Evolutionary conservation across 1,139 yeast genomes (phyloP), one percentile per base, ranked within the genome.

Genomic region (Suhomyces kunorum): DNA sequence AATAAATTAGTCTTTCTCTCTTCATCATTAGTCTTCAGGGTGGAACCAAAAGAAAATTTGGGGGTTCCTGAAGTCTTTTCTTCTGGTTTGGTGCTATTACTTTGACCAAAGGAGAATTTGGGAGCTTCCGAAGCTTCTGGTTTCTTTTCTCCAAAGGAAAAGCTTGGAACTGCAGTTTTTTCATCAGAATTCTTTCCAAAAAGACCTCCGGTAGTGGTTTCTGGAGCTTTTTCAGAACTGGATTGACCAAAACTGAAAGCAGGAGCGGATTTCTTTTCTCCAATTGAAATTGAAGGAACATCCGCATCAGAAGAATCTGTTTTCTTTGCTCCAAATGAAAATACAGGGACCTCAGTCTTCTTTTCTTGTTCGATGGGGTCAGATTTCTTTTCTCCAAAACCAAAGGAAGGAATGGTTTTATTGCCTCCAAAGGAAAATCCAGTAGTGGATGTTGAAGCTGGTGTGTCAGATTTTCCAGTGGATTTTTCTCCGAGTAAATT

Each of bases 401-500:
- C 8, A 8, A 30, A 18, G n/a, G 18, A 13, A 7, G 19, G 28
- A 17, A 22, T 13, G 4, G 24, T 31, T 15, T 20, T 8, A 24
- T 25, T 25, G n/a, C 14, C 28, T 12, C 36, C 36, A 20, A 34
- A 25, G 11, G 25, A 14, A 12, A 25, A 25, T 14, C 11, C 25
- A 1, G 29, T 19, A 16, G 27, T 9, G 12, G 25, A 11, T n/a
- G n/a, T n/a, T n/a, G n/a, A n/a, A n/a, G n/a, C n/a, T n/a, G n/a
- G n/a, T n/a, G n/a, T n/a, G n/a, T n/a, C n/a, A n/a, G n/a, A n/a
- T n/a, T n/a, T n/a, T n/a, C n/a, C n/a, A n/a, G n/a, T n/a, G n/a
- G n/a, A n/a, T 28, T 32, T 30, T 26, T 37, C 35, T 7, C 36
- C 39, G 31, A 35, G 32, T 6, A 36, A 32, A 18, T 33, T 29